Evolutionary conservation across 1,284 basidiomycete genomes (phyloP).

Genomic region (Ustilago curta): DNA sequence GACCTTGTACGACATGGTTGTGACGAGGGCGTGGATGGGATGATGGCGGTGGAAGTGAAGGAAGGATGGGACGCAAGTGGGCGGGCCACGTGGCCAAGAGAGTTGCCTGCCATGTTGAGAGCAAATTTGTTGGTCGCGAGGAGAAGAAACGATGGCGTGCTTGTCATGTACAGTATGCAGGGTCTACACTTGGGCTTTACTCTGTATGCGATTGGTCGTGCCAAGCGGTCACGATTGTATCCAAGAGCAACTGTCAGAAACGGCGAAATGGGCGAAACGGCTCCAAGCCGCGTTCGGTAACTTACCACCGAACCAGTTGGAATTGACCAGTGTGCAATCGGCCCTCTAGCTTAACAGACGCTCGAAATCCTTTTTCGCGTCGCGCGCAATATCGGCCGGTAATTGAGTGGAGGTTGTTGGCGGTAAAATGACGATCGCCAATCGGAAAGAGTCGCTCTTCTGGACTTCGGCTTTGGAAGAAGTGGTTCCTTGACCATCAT

Average conservation of each 20-base stretch:
- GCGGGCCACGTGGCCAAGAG: background rate
- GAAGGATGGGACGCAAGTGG: background rate
- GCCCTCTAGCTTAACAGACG: no score
- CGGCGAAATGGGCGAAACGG: constrained; percentile 26
- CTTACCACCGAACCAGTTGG: no score
- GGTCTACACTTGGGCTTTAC: background rate
- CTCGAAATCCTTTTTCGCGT: background rate
- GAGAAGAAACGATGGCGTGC: constrained; percentile 3
- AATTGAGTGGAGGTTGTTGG: constrained; percentile 22
- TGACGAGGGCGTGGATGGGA: background rate
- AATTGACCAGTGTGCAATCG: constrained; percentile 9
- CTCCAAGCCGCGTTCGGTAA: constrained; percentile 2
- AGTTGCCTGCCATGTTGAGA: background rate
- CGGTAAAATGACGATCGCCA: constrained; percentile 25
- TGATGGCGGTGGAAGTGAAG: constrained; percentile 2
- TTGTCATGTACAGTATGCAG: background rate
- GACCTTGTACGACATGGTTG: constrained; percentile 21
- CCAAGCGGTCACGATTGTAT: no score
- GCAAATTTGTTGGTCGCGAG: background rate
- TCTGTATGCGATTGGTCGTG: background rate
- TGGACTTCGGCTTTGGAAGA: constrained; percentile 12
- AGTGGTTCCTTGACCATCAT: constrained; percentile 1
- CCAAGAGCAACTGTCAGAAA: no score
- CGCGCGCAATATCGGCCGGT: constrained; percentile 16
- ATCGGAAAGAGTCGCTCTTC: constrained; percentile 31